A percentile compares a stretch with the other conserved stretches of the same genome.
These are phyloP conservation scores for Punctularia strigosozonata DNA, from an alignment of 768 basidiomycete genomes.

Conservation along the genomic window DNA sequence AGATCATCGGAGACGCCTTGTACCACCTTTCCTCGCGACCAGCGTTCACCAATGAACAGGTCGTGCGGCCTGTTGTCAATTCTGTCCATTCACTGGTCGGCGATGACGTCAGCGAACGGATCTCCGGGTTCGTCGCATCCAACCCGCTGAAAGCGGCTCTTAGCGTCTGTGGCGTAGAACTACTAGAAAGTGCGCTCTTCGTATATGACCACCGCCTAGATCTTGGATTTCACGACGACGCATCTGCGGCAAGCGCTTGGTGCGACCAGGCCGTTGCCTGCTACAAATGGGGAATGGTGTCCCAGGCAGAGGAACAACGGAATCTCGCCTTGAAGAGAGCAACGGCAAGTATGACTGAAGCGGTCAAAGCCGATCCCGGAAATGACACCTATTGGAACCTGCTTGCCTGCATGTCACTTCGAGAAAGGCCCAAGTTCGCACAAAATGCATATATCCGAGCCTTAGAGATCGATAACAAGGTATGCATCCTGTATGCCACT, in stretches of 20 bases:
- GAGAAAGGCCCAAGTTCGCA: constrained; percentile 53
- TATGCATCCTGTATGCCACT: constrained; percentile 18
- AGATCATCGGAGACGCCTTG: constrained; percentile 66
- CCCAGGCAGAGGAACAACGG: constrained; percentile 18
- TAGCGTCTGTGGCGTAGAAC: constrained; percentile 17
- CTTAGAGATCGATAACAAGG: constrained; percentile 78
- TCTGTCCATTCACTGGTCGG: constrained; percentile 27
- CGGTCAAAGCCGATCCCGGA: constrained; percentile 59
- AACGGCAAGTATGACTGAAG: constrained; percentile 48
- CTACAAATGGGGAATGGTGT: constrained; percentile 30
- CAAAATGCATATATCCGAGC: constrained; percentile 92
- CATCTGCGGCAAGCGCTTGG: constrained; percentile 45
- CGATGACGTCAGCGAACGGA: constrained; percentile 26
- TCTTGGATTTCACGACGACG: constrained; percentile 40
- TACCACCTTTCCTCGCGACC: constrained; percentile 48
- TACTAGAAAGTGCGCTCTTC: constrained; percentile 40
- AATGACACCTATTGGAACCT: constrained; percentile 76
- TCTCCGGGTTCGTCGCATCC: constrained; percentile 29
- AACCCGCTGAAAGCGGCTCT: constrained; percentile 14
- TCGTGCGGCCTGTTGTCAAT: constrained; percentile 22
- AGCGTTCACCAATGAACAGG: constrained; percentile 32
- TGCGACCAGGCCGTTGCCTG: constrained; percentile 65
- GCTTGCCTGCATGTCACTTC: constrained; percentile 63
- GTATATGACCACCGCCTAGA: constrained; percentile 53
- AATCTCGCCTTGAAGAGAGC: constrained; percentile 29